A percentile compares a stretch with the other conserved stretches of the same genome.
Conservation (phyloP, 1,139 yeast species). For the Geotrichum aggregatum region DNA sequence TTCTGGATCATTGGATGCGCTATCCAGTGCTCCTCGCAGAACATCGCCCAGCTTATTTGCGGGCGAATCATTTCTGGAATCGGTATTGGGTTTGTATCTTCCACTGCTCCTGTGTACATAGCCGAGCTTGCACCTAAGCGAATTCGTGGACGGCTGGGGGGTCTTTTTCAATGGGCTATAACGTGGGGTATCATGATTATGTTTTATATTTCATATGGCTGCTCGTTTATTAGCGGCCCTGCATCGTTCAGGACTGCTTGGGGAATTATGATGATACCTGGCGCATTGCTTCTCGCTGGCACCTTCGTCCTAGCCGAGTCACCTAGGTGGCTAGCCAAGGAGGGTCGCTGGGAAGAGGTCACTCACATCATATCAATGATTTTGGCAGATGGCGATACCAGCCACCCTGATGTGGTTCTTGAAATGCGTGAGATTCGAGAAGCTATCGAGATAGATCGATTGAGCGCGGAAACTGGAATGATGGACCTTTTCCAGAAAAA, state of each 20-base stretch:
- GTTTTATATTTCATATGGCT: constrained; percentile 61
- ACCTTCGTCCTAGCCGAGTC: constrained; percentile 60
- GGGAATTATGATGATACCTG: constrained; percentile 65
- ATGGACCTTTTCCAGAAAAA: constrained; percentile 48
- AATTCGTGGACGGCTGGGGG: constrained; percentile 64
- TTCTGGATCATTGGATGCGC: constrained; percentile 79
- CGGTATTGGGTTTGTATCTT: constrained; percentile 67
- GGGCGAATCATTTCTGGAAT: constrained; percentile 66
- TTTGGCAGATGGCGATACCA: constrained; percentile 52
- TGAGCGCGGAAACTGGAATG: constrained; percentile 35
- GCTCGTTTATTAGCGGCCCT: constrained; percentile 47
- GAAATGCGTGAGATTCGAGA: constrained; percentile 61
- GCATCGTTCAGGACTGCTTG: constrained; percentile 64
- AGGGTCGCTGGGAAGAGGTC: constrained; percentile 64
- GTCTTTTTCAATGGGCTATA: constrained; percentile 62
- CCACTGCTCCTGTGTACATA: constrained; percentile 68
- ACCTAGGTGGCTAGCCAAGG: constrained; percentile 67
- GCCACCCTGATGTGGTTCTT: constrained; percentile 51
- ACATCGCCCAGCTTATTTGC: constrained; percentile 64
- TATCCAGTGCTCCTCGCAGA: constrained; percentile 70
- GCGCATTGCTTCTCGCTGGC: constrained; percentile 48
- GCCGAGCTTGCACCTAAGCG: constrained; percentile 64
- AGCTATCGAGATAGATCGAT: constrained; percentile 32
- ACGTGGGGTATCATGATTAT: constrained; percentile 60
- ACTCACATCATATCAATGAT: constrained; percentile 49